phyloP scores from a whole-genome alignment of 1,284 basidiomycete genomes.

The Tranzscheliella williamsii region DNA sequence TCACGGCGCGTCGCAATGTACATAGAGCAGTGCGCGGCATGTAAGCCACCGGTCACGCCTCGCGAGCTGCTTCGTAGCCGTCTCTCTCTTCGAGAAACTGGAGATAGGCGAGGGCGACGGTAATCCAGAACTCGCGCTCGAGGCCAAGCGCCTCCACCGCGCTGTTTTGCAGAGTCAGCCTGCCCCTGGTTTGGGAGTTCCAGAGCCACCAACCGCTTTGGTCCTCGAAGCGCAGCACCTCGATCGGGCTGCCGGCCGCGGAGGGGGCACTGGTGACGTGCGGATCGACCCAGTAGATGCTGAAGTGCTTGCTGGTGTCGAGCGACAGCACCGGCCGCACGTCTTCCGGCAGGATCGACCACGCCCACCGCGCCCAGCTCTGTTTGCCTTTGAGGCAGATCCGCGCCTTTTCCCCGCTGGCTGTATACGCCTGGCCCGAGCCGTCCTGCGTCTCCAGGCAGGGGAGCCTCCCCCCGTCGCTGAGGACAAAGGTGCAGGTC shows the following conservation, averaged over 20 bases:
- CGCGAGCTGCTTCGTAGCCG: conserved; percentile 25
- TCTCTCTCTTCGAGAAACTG: conserved; percentile 51
- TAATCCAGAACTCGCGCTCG: conserved; percentile 47
- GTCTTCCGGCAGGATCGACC: conserved; percentile 33
- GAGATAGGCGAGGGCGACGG: conserved; percentile 43
- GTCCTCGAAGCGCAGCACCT: conserved; percentile 45
- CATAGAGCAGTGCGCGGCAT: background rate
- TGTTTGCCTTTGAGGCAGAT: conserved; percentile 2
- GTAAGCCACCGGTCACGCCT: conserved; percentile 5
- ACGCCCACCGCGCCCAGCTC: conserved; percentile 48
- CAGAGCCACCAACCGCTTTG: conserved; percentile 44
- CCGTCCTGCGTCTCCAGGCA: background rate
- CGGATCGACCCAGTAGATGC: conserved; percentile 43
- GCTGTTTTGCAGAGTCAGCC: conserved; percentile 31
- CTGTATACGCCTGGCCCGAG: background rate
- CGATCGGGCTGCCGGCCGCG: conserved; percentile 5
- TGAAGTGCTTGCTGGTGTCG: conserved; percentile 46
- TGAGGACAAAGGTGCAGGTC: conserved; percentile 15
- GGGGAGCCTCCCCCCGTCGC: conserved; percentile 10
- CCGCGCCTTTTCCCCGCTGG: background rate
- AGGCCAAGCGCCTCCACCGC: conserved; percentile 43
- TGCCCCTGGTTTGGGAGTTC: conserved; percentile 40
- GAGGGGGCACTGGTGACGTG: background rate
- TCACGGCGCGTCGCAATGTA: too few species aligned
- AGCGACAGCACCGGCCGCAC: conserved; percentile 37